Evolutionary conservation across 2,329 filamentous ascomycete genomes (phyloP).

Genomic region (Myriosclerotinia curreyana): DNA sequence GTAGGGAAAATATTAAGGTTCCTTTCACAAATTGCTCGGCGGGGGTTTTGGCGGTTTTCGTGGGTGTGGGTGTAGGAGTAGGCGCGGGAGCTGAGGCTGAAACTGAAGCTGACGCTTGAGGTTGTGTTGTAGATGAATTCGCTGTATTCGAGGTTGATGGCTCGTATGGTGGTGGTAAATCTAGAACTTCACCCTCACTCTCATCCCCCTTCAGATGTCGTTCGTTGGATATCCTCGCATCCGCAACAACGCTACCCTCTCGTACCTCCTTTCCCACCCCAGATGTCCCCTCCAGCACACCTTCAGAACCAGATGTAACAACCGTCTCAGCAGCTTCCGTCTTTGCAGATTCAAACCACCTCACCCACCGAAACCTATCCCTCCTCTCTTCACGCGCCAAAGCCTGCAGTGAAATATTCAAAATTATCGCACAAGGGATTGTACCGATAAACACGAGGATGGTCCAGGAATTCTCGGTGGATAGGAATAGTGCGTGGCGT

Average conservation of each 20-base stretch:
- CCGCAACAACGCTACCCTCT: no score
- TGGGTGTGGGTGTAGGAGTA: no score
- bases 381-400: neutral
- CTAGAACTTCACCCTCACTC: neutral
- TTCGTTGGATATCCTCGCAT: no score
- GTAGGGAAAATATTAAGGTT: neutral
- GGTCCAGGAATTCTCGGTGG: neutral
- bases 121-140: neutral
- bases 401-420: neutral
- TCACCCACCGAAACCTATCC: neutral
- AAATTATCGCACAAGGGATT: neutral
- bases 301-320: neutral
- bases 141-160: neutral
- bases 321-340: neutral
- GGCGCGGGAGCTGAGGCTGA: neutral
- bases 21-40: neutral
- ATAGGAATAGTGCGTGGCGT: neutral
- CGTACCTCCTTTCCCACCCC: neutral
- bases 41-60: neutral
- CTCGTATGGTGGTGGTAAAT: neutral
- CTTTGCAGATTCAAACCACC: neutral
- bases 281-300: neutral
- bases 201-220: neutral
- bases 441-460: neutral
- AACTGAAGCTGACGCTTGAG: neutral